Evolutionary conservation across 208 protist species (phyloP).

Genomic region (Strigomonas culicis): DNA sequence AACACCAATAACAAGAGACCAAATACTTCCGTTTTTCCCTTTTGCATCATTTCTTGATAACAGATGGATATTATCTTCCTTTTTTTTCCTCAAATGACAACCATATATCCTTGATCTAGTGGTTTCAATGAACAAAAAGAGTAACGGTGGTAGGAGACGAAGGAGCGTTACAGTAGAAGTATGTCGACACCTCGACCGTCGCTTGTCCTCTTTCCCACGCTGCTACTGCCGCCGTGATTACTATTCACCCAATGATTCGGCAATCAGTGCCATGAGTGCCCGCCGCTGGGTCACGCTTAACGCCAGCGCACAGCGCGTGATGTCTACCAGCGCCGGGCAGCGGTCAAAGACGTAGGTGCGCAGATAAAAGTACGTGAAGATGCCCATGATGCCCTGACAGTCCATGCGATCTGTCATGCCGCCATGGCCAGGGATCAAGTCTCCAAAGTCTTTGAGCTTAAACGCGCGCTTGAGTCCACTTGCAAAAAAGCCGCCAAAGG

Average conservation of each 20-base stretch:
- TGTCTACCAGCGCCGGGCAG: slow-evolving; percentile 37
- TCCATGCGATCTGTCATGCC: slow-evolving; percentile 98
- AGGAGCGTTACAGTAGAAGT: too few species aligned
- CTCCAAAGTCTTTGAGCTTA: slow-evolving; percentile 98
- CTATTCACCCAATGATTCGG: neutral
- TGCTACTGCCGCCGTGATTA: neutral
- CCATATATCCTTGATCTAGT: too few species aligned
- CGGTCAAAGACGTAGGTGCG: slow-evolving; percentile 65
- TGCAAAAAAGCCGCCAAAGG: slow-evolving; percentile 99
- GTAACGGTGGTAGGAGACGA: too few species aligned
- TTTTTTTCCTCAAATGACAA: slow-evolving; percentile 4
- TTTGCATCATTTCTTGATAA: neutral
- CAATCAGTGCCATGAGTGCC: slow-evolving; percentile 27
- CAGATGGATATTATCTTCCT: slow-evolving; percentile 1
- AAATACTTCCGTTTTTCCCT: neutral
- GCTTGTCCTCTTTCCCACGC: slow-evolving; percentile 17
- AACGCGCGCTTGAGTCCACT: slow-evolving; percentile 97
- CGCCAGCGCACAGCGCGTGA: slow-evolving; percentile 49
- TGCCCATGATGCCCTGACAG: slow-evolving; percentile 96
- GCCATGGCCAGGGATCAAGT: slow-evolving; percentile 97
- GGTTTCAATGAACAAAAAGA: too few species aligned
- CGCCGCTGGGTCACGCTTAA: slow-evolving; percentile 32
- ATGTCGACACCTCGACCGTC: too few species aligned
- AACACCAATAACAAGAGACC: neutral
- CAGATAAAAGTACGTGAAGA: slow-evolving; percentile 91